Base-by-base conservation (phyloP, 768 basidiomycete genomes). In the Russula vinacea region DNA sequence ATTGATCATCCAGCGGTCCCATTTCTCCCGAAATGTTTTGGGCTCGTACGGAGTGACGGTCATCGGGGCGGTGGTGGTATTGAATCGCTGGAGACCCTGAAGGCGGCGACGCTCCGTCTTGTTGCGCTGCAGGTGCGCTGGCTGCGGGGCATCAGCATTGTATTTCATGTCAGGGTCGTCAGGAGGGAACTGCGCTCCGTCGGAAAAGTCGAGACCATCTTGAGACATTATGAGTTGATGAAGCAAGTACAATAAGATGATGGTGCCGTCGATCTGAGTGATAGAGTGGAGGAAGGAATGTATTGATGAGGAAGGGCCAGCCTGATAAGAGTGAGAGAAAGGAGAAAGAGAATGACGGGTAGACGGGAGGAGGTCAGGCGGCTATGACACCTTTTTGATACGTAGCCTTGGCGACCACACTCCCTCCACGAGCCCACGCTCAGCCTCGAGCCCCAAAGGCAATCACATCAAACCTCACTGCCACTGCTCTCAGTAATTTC, bases 1-100 rank as follows among this genome's bases (percentile, higher is more conserved):
- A 73, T 95, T 94, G 74, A 94, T 92, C 89, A 93, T 89, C 94
- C 94, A 96, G n/a, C 85, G 70, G 68, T 81, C 79, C 70, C 83
- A 80, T 68, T 74, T 82, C 69, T 85, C 80, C n/a, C 70, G 69
- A 52, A 77, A 71, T 3, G 79, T 77, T 58, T 69, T 74, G 37
- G 81, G 78, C 52, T 73, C 70, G 64, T 78, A 78, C 17, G 73
- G 73, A 0, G 73, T 71, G 6, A 70, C 71, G 40, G 68, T 60
- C 2, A 62, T 65, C 1, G 76, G 73, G 49, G 55, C 67, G 32
- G 68, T 73, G n/a, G n/a, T n/a, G 13, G 82, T 82, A 67, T 80
- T 78, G 2, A 80, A 75, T 58, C 87, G 81, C 75, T 95, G 90
- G 49, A 97, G 81, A 4, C 92, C 91, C 74, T 97, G 95, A 22